These are phyloP conservation scores for Spergularia azorica DNA, from an alignment of 179 eudicot genomes.

Conservation along the genomic window DNA sequence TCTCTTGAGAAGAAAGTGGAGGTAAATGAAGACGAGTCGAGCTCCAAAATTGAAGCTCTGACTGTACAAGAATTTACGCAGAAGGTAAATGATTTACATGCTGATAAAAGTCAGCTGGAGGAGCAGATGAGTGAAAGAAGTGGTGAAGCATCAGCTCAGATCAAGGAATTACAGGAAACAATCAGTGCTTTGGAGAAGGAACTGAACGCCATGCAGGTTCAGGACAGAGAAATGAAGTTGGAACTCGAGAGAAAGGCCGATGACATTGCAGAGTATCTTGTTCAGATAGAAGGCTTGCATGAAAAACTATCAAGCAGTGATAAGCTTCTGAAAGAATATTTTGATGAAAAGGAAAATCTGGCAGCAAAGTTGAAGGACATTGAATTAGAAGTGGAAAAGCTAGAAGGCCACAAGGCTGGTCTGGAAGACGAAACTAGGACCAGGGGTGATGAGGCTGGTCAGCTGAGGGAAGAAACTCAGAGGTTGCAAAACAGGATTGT, in stretches of 20 bases:
- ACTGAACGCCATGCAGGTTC: slow-evolving; percentile 27
- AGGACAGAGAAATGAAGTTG: slow-evolving; percentile 44
- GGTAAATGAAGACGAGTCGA: slow-evolving; percentile 33
- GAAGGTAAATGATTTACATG: slow-evolving; percentile 34
- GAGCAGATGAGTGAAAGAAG: slow-evolving; percentile 41
- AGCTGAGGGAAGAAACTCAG: slow-evolving; percentile 41
- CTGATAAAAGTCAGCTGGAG: slow-evolving; percentile 36
- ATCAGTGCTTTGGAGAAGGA: slow-evolving; percentile 44
- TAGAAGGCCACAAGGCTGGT: slow-evolving; percentile 44
- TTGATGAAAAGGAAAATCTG: slow-evolving; percentile 44
- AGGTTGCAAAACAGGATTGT: slow-evolving; percentile 35
- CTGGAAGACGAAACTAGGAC: slow-evolving; percentile 46
- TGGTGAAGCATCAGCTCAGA: slow-evolving; percentile 39
- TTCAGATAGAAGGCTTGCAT: slow-evolving; percentile 57
- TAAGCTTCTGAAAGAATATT: slow-evolving; percentile 40
- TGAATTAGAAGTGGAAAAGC: slow-evolving; percentile 48
- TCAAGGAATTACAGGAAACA: slow-evolving; percentile 35
- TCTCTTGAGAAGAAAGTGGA: slow-evolving; percentile 34
- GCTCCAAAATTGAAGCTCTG: slow-evolving; percentile 36
- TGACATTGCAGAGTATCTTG: slow-evolving; percentile 37
- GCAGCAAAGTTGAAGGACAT: slow-evolving; percentile 38
- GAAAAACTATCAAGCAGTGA: slow-evolving; percentile 48
- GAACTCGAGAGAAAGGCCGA: slow-evolving; percentile 41
- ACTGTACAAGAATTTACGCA: slow-evolving; percentile 34
- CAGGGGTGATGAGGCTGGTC: slow-evolving; percentile 36